Base-by-base conservation (phyloP, 208 protist genomes). In the Leishmania martiniquensis region DNA sequence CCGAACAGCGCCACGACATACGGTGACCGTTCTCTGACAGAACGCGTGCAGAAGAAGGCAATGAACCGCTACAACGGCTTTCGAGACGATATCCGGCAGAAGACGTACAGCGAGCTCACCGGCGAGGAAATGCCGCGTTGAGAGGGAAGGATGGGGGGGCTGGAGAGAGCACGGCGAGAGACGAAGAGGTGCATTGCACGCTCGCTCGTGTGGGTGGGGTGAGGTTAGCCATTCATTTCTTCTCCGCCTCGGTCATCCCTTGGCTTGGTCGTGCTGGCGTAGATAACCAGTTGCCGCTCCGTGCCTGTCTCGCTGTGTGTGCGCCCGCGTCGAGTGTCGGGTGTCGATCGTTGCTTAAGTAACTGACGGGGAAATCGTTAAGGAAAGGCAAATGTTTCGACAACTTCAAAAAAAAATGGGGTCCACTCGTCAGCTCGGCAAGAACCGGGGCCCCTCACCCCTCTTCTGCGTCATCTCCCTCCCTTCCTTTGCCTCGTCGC, bases 31-130 rank as follows among this genome's bases (percentile, higher is more conserved):
- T 93, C 88, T 5, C 76, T 96, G 45, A 94, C 88, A 6, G 91
- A 93, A 77, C 85, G 93, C 0, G 91, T 97, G 72, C 91, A 95
- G 87, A 95, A 96, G 70, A 97, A 96, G 87, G 93, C 93, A 44
- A 97, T 97, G 93, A 97, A 97, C 73, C 85, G 93, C 0, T 95
- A 95, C 75, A 93, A 94, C 82, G 85, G 81, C 10, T 97, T 97
- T 65, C 87, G 93, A 20, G 89, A 96, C 70, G 91, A 97, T 39
- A 76, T 97, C 55, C 91, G 93, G 25, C 83, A 80, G 59, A 95
- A 93, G 68, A 91, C 91, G 32, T 97, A 97, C 85, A 93, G 87
- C 72, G 93, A 96, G 22, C 76, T 94, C 4, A 75, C 85, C 25
- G 90, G 90, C 0, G 84, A 87, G n/a, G 93, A 96, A 47, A 52